Conservation (phyloP, 83 land plant genomes). For the Picea mariana region DNA sequence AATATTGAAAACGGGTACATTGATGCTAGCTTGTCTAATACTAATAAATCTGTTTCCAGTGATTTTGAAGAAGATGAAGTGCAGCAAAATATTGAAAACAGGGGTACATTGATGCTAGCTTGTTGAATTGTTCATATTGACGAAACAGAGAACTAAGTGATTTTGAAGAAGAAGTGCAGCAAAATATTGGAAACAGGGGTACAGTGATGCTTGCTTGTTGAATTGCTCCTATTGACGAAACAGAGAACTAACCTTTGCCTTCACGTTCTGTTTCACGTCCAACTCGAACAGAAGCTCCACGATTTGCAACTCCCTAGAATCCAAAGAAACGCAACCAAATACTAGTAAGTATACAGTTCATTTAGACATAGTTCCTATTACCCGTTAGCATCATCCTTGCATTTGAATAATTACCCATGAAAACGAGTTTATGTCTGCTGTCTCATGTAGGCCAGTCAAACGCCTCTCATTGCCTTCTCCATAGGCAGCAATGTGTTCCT, state of each 20-base stretch:
- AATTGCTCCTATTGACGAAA: background rate
- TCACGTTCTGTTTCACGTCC: constrained; percentile 39
- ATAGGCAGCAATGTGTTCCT: constrained; percentile 49
- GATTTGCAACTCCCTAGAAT: constrained; percentile 40
- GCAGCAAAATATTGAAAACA: background rate
- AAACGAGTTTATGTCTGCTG: constrained; percentile 66
- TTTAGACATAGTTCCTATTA: background rate
- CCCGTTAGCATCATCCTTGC: background rate
- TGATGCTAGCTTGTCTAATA: background rate
- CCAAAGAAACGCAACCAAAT: background rate
- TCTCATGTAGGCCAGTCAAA: constrained; percentile 60
- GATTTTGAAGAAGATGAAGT: background rate
- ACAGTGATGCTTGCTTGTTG: background rate
- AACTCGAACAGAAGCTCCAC: constrained; percentile 40
- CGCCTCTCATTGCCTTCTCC: constrained; percentile 52
- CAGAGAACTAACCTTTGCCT: constrained; percentile 28
- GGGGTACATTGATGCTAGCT: background rate
- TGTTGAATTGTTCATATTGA: background rate
- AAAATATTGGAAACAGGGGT: background rate
- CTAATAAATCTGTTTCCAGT: background rate
- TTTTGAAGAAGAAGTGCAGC: background rate
- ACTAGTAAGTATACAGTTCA: background rate
- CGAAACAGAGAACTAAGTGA: background rate
- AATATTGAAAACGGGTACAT: background rate
- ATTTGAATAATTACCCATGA: constrained; percentile 41